A percentile compares a stretch with the other conserved stretches of the same genome.
Conservation (phyloP, 2,329 filamentous ascomycete genomes). For the Fonsecaea monophora region DNA sequence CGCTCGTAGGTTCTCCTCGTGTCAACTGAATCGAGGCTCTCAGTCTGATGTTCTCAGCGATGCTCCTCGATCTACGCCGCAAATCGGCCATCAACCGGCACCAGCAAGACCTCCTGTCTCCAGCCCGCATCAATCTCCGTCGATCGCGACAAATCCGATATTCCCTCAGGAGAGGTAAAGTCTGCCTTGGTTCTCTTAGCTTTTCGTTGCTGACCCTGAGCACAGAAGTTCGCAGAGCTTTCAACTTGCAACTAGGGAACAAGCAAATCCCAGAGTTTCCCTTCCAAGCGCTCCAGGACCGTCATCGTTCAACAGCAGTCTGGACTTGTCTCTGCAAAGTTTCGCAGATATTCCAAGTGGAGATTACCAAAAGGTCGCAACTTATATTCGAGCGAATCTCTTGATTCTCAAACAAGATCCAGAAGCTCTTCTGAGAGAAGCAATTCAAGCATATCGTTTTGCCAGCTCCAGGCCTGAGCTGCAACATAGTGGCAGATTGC, state of each 20-base stretch:
- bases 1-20: not conserved
- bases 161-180: not conserved
- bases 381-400: not conserved
- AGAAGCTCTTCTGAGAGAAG: not conserved
- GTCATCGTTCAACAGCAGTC: not conserved
- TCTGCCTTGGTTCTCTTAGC: not conserved
- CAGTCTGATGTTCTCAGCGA: not conserved
- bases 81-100: not conserved
- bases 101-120: not conserved
- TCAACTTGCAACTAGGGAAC: constrained; percentile 1
- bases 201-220: not conserved
- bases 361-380: not conserved
- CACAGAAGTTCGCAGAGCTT: not conserved
- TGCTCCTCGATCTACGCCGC: constrained; percentile 2
- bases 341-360: not conserved
- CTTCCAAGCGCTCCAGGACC: not conserved
- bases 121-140: not conserved
- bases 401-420: not conserved
- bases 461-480: not conserved
- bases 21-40: not conserved
- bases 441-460: not conserved
- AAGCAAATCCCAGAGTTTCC: not conserved
- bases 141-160: not conserved
- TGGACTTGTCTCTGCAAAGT: not conserved
- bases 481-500: not conserved